Conservation (phyloP, 108 stramenopile species). For the Heterococcus sp. region DNA sequence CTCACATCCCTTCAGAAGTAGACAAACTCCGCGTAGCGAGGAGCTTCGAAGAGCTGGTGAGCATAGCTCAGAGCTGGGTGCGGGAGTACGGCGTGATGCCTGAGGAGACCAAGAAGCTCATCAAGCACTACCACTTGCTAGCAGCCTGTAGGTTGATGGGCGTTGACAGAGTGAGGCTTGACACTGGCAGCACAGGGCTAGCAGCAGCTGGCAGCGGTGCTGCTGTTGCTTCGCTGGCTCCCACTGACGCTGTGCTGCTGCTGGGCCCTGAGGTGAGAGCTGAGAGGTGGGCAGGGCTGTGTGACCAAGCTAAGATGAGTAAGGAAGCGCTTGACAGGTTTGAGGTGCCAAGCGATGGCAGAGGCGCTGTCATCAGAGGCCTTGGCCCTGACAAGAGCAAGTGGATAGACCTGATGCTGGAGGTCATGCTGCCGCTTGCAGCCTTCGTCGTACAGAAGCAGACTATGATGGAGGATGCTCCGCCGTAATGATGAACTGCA, state of each 20-base stretch:
- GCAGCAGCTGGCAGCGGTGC: not conserved
- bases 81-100: slow-evolving; percentile 10
- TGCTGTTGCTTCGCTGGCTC: not conserved
- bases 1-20: not conserved
- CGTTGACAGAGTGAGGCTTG: slow-evolving; percentile 2
- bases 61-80: slow-evolving; percentile 37
- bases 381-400: too few relatives aligned
- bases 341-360: too few relatives aligned
- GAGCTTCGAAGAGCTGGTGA: slow-evolving; percentile 17
- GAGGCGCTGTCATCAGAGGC: too few relatives aligned
- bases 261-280: not conserved
- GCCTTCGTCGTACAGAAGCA: slow-evolving; percentile 33
- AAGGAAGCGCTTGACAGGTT: not conserved
- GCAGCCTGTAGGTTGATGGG: slow-evolving; percentile 22
- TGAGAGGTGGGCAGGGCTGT: not conserved
- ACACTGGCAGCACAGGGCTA: not conserved
- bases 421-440: slow-evolving; percentile 25
- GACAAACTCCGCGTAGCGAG: slow-evolving; percentile 27
- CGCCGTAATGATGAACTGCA: too few relatives aligned
- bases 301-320: not conserved
- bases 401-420: slow-evolving; percentile 31
- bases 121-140: slow-evolving; percentile 27
- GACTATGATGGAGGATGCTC: too few relatives aligned
- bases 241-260: not conserved
- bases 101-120: not conserved